Conservation (phyloP, 2,329 filamentous ascomycete genomes). For the Berkeleyomyces rouxiae region DNA sequence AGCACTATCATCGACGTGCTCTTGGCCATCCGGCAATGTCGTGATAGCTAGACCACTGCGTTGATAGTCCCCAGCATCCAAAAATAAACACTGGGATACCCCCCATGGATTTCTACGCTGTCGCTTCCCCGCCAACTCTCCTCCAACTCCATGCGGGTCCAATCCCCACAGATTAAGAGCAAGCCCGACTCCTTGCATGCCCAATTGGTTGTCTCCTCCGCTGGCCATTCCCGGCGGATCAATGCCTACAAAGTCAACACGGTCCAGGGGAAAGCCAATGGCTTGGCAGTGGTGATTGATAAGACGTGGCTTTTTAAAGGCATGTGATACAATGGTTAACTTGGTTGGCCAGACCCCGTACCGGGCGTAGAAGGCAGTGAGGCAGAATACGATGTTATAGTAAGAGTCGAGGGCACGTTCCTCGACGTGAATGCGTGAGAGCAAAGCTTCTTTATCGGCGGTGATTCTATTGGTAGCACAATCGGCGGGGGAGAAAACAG, state of each 20-base stretch:
- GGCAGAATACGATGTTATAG: slow-evolving; percentile 65
- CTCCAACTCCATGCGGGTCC: slow-evolving; percentile 35
- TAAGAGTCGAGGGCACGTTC: slow-evolving; percentile 67
- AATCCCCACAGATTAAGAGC: slow-evolving; percentile 32
- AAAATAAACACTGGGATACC: slow-evolving; percentile 29
- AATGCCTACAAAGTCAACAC: slow-evolving; percentile 41
- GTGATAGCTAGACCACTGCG: slow-evolving; percentile 25
- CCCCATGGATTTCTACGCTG: slow-evolving; percentile 33
- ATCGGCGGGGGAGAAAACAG: slow-evolving; percentile 18
- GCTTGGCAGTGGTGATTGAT: slow-evolving; percentile 47
- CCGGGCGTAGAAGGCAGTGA: slow-evolving; percentile 32
- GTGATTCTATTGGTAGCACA: not conserved
- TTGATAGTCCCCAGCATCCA: slow-evolving; percentile 19
- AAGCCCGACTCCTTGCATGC: slow-evolving; percentile 25
- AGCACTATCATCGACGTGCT: slow-evolving; percentile 25
- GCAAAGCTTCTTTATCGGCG: not conserved
- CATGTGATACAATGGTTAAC: slow-evolving; percentile 51
- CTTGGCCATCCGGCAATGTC: slow-evolving; percentile 21
- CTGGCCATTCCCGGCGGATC: slow-evolving; percentile 36
- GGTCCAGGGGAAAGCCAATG: slow-evolving; percentile 34
- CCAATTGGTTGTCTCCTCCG: slow-evolving; percentile 21
- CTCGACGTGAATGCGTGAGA: slow-evolving; percentile 40
- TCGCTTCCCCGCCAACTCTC: slow-evolving; percentile 31
- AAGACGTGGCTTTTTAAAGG: slow-evolving; percentile 49
- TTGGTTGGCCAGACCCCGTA: slow-evolving; percentile 34